These are phyloP conservation scores for Carex cristatella DNA, from an alignment of 176 grass and related monocot genomes.

Conservation along the genomic window DNA sequence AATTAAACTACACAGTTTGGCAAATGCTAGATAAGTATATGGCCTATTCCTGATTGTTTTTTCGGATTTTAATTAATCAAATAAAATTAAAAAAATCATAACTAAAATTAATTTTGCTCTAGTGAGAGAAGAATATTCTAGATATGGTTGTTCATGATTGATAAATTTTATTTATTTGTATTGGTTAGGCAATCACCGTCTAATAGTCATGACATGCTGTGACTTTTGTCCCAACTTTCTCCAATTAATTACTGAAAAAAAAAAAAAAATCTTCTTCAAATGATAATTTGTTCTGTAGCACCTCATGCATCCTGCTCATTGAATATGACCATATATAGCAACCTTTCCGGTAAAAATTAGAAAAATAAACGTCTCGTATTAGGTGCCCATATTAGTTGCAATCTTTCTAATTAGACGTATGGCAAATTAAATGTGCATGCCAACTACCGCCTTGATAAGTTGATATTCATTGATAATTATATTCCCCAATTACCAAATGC, in stretches of 20 bases:
- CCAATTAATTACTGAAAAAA: neutral
- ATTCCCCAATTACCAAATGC: neutral
- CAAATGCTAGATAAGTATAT: too few relatives aligned
- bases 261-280: neutral
- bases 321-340: neutral
- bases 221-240: constrained; percentile 10
- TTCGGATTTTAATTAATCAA: neutral
- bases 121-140: neutral
- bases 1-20: too few relatives aligned
- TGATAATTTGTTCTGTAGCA: neutral
- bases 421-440: neutral
- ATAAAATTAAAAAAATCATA: neutral
- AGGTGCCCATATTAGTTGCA: neutral
- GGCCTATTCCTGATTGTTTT: too few relatives aligned
- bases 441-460: neutral
- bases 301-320: neutral
- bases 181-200: constrained; percentile 18
- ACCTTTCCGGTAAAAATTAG: neutral
- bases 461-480: neutral
- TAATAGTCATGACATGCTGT: constrained; percentile 4
- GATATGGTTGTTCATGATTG: neutral
- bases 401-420: neutral
- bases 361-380: neutral
- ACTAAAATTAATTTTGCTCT: neutral
- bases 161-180: neutral